These are phyloP conservation scores for Blastobotrys petasosporus DNA, from an alignment of 1,139 yeast species.

Conservation along the genomic window DNA sequence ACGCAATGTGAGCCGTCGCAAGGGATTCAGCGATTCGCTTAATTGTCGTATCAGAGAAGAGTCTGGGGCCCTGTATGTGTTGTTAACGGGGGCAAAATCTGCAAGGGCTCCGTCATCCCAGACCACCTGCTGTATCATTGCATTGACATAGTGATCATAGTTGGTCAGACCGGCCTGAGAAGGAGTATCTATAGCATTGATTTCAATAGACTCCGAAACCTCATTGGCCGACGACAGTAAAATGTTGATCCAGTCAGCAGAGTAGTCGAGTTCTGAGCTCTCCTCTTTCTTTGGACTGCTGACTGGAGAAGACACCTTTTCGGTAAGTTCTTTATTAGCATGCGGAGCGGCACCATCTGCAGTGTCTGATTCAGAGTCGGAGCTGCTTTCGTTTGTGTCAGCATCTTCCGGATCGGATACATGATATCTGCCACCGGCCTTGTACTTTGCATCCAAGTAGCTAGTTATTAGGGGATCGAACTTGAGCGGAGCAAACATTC, in stretches of 20 bases:
- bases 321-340: neutral
- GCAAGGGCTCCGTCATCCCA: constrained; percentile 36
- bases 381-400: constrained; percentile 5
- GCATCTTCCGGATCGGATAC: constrained; percentile 33
- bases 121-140: constrained; percentile 39
- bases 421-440: constrained; percentile 79
- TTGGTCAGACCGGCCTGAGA: constrained; percentile 9
- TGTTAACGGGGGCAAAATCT: constrained; percentile 12
- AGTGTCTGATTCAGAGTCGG: constrained; percentile 12
- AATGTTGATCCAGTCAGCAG: constrained; percentile 17
- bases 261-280: constrained; percentile 5
- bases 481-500: constrained; percentile 71
- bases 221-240: constrained; percentile 10
- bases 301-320: neutral
- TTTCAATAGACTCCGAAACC: constrained; percentile 9
- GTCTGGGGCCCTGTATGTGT: constrained; percentile 15
- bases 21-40: neutral
- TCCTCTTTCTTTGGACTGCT: neutral
- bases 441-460: constrained; percentile 74
- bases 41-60: constrained; percentile 15
- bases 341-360: constrained; percentile 9
- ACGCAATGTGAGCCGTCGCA: constrained; percentile 14
- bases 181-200: constrained; percentile 8
- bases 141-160: constrained; percentile 7
- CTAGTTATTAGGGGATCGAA: constrained; percentile 74